Evolutionary conservation across 805 yeast genomes (phyloP).

Genomic region (Saturnispora sanitii): DNA sequence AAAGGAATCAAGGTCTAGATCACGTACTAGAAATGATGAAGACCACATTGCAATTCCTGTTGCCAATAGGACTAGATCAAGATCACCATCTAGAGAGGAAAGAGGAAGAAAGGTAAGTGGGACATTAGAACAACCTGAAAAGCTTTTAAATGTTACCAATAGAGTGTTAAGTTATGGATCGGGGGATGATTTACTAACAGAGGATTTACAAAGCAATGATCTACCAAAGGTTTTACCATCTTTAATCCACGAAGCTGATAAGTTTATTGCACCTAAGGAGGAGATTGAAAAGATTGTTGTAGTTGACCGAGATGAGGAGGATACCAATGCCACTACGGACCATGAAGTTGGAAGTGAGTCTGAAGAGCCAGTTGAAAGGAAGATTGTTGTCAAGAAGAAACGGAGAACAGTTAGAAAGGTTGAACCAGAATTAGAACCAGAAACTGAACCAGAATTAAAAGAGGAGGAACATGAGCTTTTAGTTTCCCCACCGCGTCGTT

Average conservation of each 20-base stretch:
- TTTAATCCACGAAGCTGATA: constrained; percentile 23
- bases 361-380: background rate
- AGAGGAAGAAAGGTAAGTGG: constrained; percentile 2
- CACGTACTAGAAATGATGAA: constrained; percentile 3
- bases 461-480: background rate
- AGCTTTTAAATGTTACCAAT: constrained; percentile 9
- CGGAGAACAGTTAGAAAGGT: constrained; percentile 1
- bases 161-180: constrained; percentile 24
- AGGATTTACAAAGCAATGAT: constrained; percentile 10
- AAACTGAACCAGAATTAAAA: background rate
- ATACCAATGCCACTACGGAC: constrained; percentile 2
- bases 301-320: constrained; percentile 4
- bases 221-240: constrained; percentile 18
- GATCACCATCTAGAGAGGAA: constrained; percentile 23
- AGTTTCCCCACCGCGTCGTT: background rate
- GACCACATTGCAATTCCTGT: constrained; percentile 11
- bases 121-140: constrained; percentile 2
- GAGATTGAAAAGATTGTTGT: constrained; percentile 9
- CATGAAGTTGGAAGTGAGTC: constrained; percentile 1
- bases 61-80: constrained; percentile 16
- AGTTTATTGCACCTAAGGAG: constrained; percentile 23
- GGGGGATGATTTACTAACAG: constrained; percentile 16
- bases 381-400: constrained; percentile 1
- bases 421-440: background rate
- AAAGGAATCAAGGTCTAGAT: constrained; percentile 5